Percentiles rank a stretch among this genome's conserved stretches.
Conservation (phyloP, 352 stramenopile species). For the Globisporangium ultimum region DNA sequence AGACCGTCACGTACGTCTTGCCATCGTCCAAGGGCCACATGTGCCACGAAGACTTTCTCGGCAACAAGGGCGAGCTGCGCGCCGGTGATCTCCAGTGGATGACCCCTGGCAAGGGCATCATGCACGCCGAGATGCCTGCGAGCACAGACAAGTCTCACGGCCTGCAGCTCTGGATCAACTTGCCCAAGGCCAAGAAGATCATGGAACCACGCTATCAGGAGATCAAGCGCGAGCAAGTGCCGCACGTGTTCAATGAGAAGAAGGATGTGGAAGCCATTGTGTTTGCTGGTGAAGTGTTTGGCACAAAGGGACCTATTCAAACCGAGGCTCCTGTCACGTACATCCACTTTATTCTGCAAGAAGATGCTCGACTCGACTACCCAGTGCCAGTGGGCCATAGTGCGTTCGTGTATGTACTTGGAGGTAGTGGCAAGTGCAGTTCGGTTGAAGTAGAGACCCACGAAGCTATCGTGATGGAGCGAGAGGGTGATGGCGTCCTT, state of each 20-base stretch:
- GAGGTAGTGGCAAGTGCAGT: slow-evolving; percentile 1
- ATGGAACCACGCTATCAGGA: slow-evolving; percentile 52
- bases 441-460: slow-evolving; percentile 14
- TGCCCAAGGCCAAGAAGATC: slow-evolving; percentile 32
- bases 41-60: slow-evolving; percentile 78
- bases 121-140: slow-evolving; percentile 52
- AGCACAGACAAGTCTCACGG: slow-evolving; percentile 26
- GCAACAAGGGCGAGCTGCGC: slow-evolving; percentile 38
- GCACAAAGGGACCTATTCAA: slow-evolving; percentile 14
- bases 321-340: slow-evolving; percentile 27
- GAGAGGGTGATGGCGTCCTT: slow-evolving; percentile 20
- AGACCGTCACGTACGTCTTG: slow-evolving; percentile 89
- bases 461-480: slow-evolving; percentile 20
- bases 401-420: slow-evolving; percentile 20
- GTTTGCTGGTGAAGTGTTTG: slow-evolving; percentile 26
- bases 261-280: slow-evolving; percentile 20
- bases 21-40: slow-evolving; percentile 68
- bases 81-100: slow-evolving; percentile 58
- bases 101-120: slow-evolving; percentile 40
- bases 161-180: slow-evolving; percentile 55
- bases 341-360: slow-evolving; percentile 24
- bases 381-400: slow-evolving; percentile 15
- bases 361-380: slow-evolving; percentile 12
- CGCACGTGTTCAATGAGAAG: slow-evolving; percentile 12
- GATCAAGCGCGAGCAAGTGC: slow-evolving; percentile 31